Conservation (phyloP, 768 basidiomycete species). For the Calocera viscosa region DNA sequence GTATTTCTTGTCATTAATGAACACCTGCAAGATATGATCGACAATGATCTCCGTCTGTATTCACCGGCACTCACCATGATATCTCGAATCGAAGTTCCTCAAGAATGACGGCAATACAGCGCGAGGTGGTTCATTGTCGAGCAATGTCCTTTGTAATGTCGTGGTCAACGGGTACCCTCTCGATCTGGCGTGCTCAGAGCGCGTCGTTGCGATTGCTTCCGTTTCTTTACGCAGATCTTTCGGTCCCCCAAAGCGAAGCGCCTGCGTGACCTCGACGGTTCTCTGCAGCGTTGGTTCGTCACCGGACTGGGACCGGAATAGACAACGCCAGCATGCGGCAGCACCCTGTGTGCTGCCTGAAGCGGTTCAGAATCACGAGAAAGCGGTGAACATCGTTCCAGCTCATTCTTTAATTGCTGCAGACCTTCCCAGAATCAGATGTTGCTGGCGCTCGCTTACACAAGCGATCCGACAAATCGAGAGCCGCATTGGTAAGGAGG, state of each 20-base stretch:
- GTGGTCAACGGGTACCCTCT: neutral
- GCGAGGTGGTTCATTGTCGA: neutral
- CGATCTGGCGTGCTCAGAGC: neutral
- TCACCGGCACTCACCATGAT: neutral
- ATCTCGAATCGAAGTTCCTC: neutral
- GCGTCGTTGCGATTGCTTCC: neutral
- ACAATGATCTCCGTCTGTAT: neutral
- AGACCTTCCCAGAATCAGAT: too few species aligned
- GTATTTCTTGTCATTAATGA: conserved; percentile 68
- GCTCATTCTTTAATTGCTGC: too few species aligned
- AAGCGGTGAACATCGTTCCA: too few species aligned
- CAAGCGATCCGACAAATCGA: too few species aligned
- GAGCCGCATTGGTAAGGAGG: too few species aligned
- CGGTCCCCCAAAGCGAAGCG: neutral
- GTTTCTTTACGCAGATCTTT: neutral
- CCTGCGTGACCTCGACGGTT: neutral
- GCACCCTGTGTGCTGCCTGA: too few species aligned
- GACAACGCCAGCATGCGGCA: too few species aligned
- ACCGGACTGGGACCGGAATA: too few species aligned
- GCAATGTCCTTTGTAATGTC: too few species aligned
- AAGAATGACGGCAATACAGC: neutral
- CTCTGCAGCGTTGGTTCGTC: too few species aligned
- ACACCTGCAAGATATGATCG: conserved; percentile 36
- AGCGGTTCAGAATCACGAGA: too few species aligned
- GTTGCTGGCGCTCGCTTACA: too few species aligned